These are phyloP conservation scores for Talaromyces rugulosus DNA, from an alignment of 2,329 filamentous ascomycete genomes.

Conservation along the genomic window DNA sequence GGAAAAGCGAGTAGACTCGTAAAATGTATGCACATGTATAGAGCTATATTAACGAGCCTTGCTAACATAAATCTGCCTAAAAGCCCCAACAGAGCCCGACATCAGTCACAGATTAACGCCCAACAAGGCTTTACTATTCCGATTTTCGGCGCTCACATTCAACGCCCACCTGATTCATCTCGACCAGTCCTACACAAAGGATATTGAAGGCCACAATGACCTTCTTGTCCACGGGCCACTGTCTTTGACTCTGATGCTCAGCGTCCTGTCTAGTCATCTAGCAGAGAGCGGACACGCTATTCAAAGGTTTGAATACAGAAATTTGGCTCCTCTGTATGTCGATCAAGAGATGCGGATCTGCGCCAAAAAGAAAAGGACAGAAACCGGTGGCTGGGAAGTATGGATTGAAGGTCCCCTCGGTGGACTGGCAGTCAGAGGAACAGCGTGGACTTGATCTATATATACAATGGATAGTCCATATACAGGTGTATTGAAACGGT, in stretches of 20 bases:
- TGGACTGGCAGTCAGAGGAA: slow-evolving; percentile 61
- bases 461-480: background rate
- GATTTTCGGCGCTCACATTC: slow-evolving; percentile 85
- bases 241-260: slow-evolving; percentile 70
- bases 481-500: background rate
- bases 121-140: slow-evolving; percentile 70
- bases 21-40: slow-evolving; percentile 29
- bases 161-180: slow-evolving; percentile 92
- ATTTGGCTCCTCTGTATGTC: slow-evolving; percentile 76
- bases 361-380: slow-evolving; percentile 46
- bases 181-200: slow-evolving; percentile 64
- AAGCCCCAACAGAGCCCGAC: slow-evolving; percentile 49
- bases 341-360: slow-evolving; percentile 68
- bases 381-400: slow-evolving; percentile 49
- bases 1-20: slow-evolving; percentile 24
- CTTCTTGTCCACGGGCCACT: slow-evolving; percentile 86
- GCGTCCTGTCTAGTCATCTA: slow-evolving; percentile 58
- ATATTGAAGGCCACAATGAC: slow-evolving; percentile 68
- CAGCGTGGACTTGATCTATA: slow-evolving; percentile 21
- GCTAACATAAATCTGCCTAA: slow-evolving; percentile 18
- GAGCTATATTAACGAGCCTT: slow-evolving; percentile 11
- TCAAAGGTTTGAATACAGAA: slow-evolving; percentile 67
- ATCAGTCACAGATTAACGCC: slow-evolving; percentile 61
- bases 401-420: slow-evolving; percentile 63
- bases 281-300: slow-evolving; percentile 37